These are phyloP conservation scores for Debaryomyces sp. DNA, from an alignment of 1,139 yeast genomes.

Conservation along the genomic window DNA sequence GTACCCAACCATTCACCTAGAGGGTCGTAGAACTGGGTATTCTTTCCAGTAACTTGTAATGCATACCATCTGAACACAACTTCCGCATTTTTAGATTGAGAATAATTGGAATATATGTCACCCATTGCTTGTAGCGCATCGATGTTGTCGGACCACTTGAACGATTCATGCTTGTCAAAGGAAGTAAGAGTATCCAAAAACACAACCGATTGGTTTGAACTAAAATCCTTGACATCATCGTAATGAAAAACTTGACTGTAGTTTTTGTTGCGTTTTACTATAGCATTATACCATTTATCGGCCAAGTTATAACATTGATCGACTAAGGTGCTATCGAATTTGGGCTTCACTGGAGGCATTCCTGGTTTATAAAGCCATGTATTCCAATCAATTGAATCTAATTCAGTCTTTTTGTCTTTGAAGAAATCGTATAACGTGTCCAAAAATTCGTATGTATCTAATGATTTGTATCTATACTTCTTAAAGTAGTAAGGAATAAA, in stretches of 20 bases:
- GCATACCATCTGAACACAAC: conserved; percentile 78
- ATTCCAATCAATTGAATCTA: conserved; percentile 81
- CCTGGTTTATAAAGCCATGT: conserved; percentile 82
- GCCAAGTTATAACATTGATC: conserved; percentile 72
- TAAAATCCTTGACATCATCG: conserved; percentile 57
- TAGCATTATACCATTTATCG: conserved; percentile 57
- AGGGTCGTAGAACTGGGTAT: conserved; percentile 46
- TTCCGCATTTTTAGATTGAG: conserved; percentile 70
- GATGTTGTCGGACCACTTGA: conserved; percentile 41
- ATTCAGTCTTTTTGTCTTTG: conserved; percentile 44
- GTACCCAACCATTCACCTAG: conserved; percentile 82
- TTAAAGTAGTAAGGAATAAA: conserved; percentile 78
- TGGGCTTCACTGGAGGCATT: conserved; percentile 78
- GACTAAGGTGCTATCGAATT: conserved; percentile 76
- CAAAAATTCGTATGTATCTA: conserved; percentile 80
- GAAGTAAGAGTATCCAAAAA: conserved; percentile 67
- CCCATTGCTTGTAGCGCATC: conserved; percentile 46
- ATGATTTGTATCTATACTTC: conserved; percentile 66
- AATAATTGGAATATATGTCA: conserved; percentile 45
- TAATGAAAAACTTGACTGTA: conserved; percentile 20
- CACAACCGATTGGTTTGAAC: conserved; percentile 76
- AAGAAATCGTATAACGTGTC: conserved; percentile 74
- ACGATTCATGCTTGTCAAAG: conserved; percentile 31
- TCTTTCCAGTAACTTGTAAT: conserved; percentile 56
- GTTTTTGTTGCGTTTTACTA: conserved; percentile 16